Base-by-base conservation (phyloP, 805 yeast genomes). In the Scheffersomyces ergatensis region DNA sequence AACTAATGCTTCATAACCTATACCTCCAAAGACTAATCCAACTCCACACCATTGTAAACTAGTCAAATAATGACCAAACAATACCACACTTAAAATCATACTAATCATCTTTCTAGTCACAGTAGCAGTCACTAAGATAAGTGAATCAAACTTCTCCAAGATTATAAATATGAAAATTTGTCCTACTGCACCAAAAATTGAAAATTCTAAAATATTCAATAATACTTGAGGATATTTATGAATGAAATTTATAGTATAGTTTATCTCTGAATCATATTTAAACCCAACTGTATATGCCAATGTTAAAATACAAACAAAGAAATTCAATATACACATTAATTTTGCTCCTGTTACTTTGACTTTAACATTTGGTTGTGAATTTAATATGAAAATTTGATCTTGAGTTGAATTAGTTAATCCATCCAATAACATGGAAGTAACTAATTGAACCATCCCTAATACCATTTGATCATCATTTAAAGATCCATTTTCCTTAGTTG, bases 31-130 rank as follows among this genome's bases (percentile, higher is more conserved):
- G 2, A 93, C 99, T 43, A 86, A 63, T 1, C 60, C 38, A 5
- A 93, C 81, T 0, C 98, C 98, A 0, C 66, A 27, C 89, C 96
- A 85, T 65, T 93, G 98, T 7, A 68, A 62, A 2, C 40, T 6
- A 24, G 65, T 70, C 48, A 93, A 74, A 4, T 60, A 57, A 58
- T 93, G 97, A n/a, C 93, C 92, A 63, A 89, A 92, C 47, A 92
- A 66, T 3, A 88, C 60, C 37, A 93, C 97, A 54, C 96, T 85
- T 39, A 92, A 63, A 25, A 89, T 74, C 98, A 93, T 92, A 30
- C 97, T 89, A 36, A 89, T 70, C 97, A 93, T 92, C 57, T 93
- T 93, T 52, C 99, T 76, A 1, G 99, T 92, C 8, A 93, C 97
- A 0, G 98, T 93, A 14, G 95, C 92, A 31, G 96, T 92, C 21